A percentile compares a stretch with the other conserved stretches of the same genome.
Conservation (phyloP, 305 asterid genomes). For the Rubia balearica region DNA sequence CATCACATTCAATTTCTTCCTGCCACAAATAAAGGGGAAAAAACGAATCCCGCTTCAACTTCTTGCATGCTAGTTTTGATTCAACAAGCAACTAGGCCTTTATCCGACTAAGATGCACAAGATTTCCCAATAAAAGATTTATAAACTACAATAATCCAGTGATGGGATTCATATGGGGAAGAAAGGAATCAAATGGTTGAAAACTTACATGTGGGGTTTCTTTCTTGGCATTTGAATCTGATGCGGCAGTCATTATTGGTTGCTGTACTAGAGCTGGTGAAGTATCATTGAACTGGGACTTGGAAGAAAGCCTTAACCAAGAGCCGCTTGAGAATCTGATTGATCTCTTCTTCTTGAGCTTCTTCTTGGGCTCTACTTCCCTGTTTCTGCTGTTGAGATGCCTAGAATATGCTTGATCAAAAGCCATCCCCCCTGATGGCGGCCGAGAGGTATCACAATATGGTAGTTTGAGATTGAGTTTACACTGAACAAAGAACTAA, state of each 20-base stretch:
- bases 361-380: slow-evolving; percentile 26
- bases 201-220: slow-evolving; percentile 43
- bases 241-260: slow-evolving; percentile 27
- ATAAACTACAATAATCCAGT: neutral
- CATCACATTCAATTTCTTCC: slow-evolving; percentile 58
- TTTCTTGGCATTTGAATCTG: slow-evolving; percentile 36
- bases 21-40: slow-evolving; percentile 14
- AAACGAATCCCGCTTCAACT: neutral
- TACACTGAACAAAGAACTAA: neutral
- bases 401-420: slow-evolving; percentile 23
- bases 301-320: slow-evolving; percentile 24
- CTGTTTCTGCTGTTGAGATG: slow-evolving; percentile 17
- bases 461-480: neutral
- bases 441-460: slow-evolving; percentile 1
- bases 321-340: slow-evolving; percentile 25
- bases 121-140: neutral
- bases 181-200: neutral
- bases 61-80: neutral
- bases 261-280: slow-evolving; percentile 11
- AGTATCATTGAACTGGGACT: slow-evolving; percentile 17
- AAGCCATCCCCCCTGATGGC: slow-evolving; percentile 20
- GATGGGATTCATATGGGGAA: neutral
- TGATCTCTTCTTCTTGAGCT: slow-evolving; percentile 30
- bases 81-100: neutral
- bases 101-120: neutral